Evolutionary conservation across 1,284 basidiomycete species (phyloP).

Genomic region (Somion occarium): DNA sequence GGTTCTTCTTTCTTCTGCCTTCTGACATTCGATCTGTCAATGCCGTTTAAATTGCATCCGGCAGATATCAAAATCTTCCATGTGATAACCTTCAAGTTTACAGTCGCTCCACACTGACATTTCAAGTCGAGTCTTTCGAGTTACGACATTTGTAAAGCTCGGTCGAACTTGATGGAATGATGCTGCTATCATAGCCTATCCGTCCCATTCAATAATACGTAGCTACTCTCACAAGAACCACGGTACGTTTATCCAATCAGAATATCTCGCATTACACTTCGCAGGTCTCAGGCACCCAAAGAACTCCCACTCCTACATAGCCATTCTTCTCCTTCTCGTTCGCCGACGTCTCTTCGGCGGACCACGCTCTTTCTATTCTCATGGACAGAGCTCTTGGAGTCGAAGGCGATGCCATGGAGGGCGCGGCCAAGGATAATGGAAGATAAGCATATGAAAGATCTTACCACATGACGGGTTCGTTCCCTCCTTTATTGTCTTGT

Average conservation of each 20-base stretch:
- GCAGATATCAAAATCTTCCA: background rate
- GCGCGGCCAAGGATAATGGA: background rate
- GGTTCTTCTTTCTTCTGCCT: background rate
- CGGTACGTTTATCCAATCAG: background rate
- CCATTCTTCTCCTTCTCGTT: background rate
- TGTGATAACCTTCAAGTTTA: background rate
- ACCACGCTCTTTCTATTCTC: background rate
- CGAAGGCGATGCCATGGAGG: background rate
- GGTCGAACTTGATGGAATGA: no score
- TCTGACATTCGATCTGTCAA: background rate
- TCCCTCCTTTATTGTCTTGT: background rate
- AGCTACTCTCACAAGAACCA: background rate
- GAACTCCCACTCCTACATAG: background rate
- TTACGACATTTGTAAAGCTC: no score
- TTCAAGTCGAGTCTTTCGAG: background rate
- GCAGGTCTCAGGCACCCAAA: background rate
- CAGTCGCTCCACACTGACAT: background rate
- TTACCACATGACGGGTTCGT: background rate
- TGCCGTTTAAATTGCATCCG: background rate
- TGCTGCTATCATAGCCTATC: no score
- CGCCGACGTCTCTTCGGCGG: background rate
- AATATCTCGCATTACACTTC: no score
- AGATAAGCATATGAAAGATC: background rate
- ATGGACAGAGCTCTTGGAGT: background rate
- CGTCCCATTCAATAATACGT: background rate